Conservation (phyloP, 345 rosid species). For the Brassica cretica region DNA sequence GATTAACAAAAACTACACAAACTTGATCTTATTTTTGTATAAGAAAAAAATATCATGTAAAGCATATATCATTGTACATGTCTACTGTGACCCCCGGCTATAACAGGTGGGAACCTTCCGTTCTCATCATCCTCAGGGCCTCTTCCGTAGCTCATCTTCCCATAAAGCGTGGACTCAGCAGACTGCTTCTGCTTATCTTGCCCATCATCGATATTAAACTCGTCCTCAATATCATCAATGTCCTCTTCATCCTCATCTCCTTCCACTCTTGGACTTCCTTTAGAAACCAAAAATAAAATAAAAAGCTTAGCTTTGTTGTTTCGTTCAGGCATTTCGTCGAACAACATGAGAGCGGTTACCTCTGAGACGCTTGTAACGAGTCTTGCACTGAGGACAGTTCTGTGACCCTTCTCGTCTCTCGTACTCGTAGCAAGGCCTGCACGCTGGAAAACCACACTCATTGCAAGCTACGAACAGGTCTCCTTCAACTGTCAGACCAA, state of each 20-base stretch:
- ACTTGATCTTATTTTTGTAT: neutral
- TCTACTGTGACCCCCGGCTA: constrained; percentile 65
- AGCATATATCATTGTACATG: constrained; percentile 45
- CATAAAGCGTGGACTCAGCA: constrained; percentile 88
- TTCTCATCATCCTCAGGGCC: constrained; percentile 87
- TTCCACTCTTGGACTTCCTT: constrained; percentile 83
- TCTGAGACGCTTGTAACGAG: constrained; percentile 94
- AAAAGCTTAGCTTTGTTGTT: neutral
- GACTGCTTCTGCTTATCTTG: constrained; percentile 62
- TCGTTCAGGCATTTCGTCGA: neutral
- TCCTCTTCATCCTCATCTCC: constrained; percentile 99
- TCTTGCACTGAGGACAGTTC: constrained; percentile 89
- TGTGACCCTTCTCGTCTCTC: constrained; percentile 96
- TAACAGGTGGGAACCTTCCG: constrained; percentile 63
- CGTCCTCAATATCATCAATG: constrained; percentile 87
- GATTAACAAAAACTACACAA: neutral
- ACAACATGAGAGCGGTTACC: neutral
- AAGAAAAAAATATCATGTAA: neutral
- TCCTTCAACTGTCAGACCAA: constrained; percentile 86
- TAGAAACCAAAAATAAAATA: neutral
- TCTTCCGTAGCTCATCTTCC: constrained; percentile 97
- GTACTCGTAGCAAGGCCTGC: constrained; percentile 96
- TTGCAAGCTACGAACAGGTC: constrained; percentile 96
- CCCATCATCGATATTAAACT: constrained; percentile 83
- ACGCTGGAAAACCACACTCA: constrained; percentile 94